Evolutionary conservation across 148 eudicot species (phyloP).

Genomic region (Camellia sinensis): DNA sequence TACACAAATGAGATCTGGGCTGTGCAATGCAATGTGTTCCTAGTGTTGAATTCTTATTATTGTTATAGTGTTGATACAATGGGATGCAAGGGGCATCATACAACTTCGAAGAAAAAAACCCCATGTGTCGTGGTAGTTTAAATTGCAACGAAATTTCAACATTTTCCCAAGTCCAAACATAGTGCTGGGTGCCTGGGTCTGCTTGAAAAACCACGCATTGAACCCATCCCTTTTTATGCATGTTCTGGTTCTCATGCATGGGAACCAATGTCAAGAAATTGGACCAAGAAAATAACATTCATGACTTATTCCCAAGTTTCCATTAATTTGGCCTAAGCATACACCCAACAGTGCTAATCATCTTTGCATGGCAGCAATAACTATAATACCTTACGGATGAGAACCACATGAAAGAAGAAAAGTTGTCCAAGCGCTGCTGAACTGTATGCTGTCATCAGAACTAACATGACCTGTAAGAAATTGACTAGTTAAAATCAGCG

Average conservation of each 20-base stretch:
- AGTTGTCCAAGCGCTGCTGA: slow-evolving; percentile 92
- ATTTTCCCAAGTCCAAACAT: too few relatives aligned
- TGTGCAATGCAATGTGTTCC: neutral
- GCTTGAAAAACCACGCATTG: too few relatives aligned
- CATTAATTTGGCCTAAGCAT: neutral
- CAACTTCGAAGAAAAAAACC: neutral
- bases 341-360: neutral
- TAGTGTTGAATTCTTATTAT: neutral
- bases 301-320: neutral
- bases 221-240: neutral
- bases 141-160: neutral
- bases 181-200: too few relatives aligned
- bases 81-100: neutral
- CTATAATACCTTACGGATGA: slow-evolving; percentile 75
- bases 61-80: neutral
- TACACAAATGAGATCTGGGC: neutral
- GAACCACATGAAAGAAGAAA: slow-evolving; percentile 88
- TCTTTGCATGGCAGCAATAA: neutral
- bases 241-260: neutral
- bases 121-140: neutral
- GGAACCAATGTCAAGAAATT: neutral
- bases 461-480: slow-evolving; percentile 56
- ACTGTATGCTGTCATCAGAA: slow-evolving; percentile 64
- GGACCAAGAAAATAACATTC: neutral
- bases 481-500: neutral